Percentiles rank a stretch among this genome's conserved stretches.
Evolutionary conservation across 2,329 filamentous ascomycete genomes (phyloP).

Genomic region (Chaetomium sp.): DNA sequence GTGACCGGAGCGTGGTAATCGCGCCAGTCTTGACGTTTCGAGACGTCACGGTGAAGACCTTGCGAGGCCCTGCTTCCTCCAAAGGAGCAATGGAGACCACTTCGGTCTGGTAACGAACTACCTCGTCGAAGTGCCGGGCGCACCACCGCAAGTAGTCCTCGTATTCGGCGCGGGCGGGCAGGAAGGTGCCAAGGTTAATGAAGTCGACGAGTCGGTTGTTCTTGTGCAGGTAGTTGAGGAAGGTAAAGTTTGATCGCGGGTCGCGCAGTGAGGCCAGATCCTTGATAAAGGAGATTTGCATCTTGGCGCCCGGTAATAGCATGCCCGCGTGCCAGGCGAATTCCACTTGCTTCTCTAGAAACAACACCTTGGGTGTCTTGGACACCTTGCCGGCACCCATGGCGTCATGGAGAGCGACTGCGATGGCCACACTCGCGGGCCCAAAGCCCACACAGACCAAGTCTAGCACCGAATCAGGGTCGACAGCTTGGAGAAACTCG

Average conservation of each 20-base stretch:
- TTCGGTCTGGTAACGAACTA: slow-evolving; percentile 71
- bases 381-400: slow-evolving; percentile 45
- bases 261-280: slow-evolving; percentile 86
- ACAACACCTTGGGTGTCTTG: slow-evolving; percentile 64
- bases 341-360: slow-evolving; percentile 74
- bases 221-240: slow-evolving; percentile 85
- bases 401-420: slow-evolving; percentile 81
- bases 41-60: slow-evolving; percentile 62
- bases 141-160: slow-evolving; percentile 97
- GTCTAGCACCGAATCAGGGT: slow-evolving; percentile 65
- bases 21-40: slow-evolving; percentile 53
- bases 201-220: slow-evolving; percentile 82
- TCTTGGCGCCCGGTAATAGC: slow-evolving; percentile 85
- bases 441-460: slow-evolving; percentile 89
- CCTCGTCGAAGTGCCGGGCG: slow-evolving; percentile 66
- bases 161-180: slow-evolving; percentile 80
- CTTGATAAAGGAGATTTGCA: slow-evolving; percentile 98
- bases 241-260: slow-evolving; percentile 86
- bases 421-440: slow-evolving; percentile 82
- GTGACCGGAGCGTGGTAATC: slow-evolving; percentile 47
- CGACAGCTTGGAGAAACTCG: slow-evolving; percentile 36
- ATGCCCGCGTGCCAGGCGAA: slow-evolving; percentile 96
- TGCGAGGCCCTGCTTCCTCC: slow-evolving; percentile 43
- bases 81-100: slow-evolving; percentile 65
- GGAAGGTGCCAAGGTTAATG: slow-evolving; percentile 82